Base-by-base conservation (phyloP, 441 rosid genomes). In the Geranium incanum region DNA sequence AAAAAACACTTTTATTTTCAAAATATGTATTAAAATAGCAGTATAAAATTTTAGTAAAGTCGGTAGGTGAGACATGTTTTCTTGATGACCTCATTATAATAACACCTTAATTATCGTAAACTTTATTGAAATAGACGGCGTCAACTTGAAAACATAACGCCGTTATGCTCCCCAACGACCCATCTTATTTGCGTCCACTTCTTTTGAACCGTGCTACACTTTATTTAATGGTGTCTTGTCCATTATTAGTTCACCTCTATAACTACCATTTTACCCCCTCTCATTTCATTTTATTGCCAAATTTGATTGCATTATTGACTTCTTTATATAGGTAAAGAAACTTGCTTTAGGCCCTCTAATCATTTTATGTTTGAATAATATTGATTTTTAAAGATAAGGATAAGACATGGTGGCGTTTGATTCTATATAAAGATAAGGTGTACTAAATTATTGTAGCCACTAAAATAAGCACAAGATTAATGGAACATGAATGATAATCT, bases 81-180 rank as follows among this genome's bases (percentile, higher is more conserved):
- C 21, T 21, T 21, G 21, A 21, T 21, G 21, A 21, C 21, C 21
- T 21, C 21, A 21, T 21, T 21, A 21, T 21, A 21, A 21, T 21
- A 21, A 21, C 21, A 21, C 21, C 21, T 21, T 21, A 21, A 21
- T 21, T 21, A 21, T 21, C 21, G 21, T 21, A 21, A 21, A 21
- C 21, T 21, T 21, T 21, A 21, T 21, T 21, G 21, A 21, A 18
- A 57, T 8, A n/a, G 15, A 5, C 37, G 66, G 43, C 67, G 50
- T 66, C 41, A 43, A 66, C 70, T 75, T 55, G 7, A 39, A 16
- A 19, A 33, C 74, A 41, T 67, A 71, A 71, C 71, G 68, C 74
- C 71, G 68, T 71, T 59, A 57, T 75, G 78, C 60, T 36, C 64
- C 78, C 78, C 68, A 75, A 72, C 74, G 41, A 75, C 78, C 74